Evolutionary conservation across 768 basidiomycete genomes (phyloP).

Genomic region (Gloeostereum incarnatum): DNA sequence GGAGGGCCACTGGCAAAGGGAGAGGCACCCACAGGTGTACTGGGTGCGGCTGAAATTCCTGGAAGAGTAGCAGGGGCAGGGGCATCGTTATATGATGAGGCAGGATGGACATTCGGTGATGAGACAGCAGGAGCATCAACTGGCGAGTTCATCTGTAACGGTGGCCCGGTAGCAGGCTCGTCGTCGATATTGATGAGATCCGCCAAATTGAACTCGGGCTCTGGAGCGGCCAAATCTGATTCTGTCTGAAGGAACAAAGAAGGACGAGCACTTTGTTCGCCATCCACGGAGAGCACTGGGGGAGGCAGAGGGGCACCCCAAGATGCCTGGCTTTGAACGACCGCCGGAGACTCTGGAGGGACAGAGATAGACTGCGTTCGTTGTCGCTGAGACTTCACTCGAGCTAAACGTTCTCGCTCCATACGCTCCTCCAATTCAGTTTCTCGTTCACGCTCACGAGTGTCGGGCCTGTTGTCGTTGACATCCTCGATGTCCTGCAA

Average conservation of each 20-base stretch:
- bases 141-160: background rate
- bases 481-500: constrained; percentile 83
- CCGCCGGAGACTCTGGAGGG: constrained; percentile 65
- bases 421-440: constrained; percentile 55
- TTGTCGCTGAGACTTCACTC: constrained; percentile 41
- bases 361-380: constrained; percentile 50
- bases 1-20: constrained; percentile 26
- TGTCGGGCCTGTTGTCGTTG: constrained; percentile 32
- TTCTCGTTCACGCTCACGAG: constrained; percentile 46
- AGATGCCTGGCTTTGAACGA: constrained; percentile 29
- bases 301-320: constrained; percentile 57
- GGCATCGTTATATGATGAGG: constrained; percentile 21
- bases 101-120: background rate
- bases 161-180: constrained; percentile 23
- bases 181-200: constrained; percentile 77
- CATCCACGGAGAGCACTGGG: constrained; percentile 20
- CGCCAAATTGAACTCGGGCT: constrained; percentile 62
- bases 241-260: constrained; percentile 20
- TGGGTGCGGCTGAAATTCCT: constrained; percentile 14
- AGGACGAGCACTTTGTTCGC: constrained; percentile 2
- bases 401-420: constrained; percentile 60
- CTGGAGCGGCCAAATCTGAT: constrained; percentile 31
- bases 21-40: constrained; percentile 30
- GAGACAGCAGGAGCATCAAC: background rate
- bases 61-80: constrained; percentile 13